Evolutionary conservation across 306 rosid species (phyloP).

Genomic region (Cucumis melo): DNA sequence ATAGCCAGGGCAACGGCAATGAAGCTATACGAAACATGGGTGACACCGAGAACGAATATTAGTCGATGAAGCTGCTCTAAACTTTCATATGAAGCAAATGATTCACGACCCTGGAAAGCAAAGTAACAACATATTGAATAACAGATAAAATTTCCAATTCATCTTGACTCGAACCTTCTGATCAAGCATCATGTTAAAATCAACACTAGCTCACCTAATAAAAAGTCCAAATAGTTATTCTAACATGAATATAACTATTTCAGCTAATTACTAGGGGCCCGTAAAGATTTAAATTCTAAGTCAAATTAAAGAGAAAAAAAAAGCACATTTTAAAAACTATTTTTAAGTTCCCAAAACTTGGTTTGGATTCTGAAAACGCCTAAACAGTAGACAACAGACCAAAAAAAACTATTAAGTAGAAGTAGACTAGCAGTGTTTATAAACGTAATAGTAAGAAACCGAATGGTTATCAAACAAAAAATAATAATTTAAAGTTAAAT

Average conservation of each 20-base stretch:
- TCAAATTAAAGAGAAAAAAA: no score
- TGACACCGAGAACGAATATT: slow-evolving; percentile 69
- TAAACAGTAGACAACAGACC: no score
- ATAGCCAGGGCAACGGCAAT: slow-evolving; percentile 60
- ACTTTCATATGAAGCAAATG: slow-evolving; percentile 75
- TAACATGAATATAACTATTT: neutral
- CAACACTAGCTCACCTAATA: neutral
- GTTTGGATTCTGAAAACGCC: no score
- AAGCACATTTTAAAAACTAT: no score
- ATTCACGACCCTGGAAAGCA: slow-evolving; percentile 57
- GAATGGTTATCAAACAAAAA: no score
- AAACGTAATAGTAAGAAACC: no score
- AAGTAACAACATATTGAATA: slow-evolving; percentile 3
- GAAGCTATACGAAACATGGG: slow-evolving; percentile 72
- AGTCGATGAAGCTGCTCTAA: slow-evolving; percentile 93
- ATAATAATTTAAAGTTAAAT: neutral
- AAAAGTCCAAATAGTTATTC: neutral
- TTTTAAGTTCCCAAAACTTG: no score
- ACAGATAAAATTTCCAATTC: neutral
- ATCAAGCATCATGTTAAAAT: neutral
- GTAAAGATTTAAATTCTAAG: no score
- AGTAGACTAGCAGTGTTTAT: no score
- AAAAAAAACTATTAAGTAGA: no score
- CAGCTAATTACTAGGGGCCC: neutral
- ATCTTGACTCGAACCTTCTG: neutral